These are phyloP conservation scores for Saraca asoca DNA, from an alignment of 331 rosid genomes.

Conservation along the genomic window DNA sequence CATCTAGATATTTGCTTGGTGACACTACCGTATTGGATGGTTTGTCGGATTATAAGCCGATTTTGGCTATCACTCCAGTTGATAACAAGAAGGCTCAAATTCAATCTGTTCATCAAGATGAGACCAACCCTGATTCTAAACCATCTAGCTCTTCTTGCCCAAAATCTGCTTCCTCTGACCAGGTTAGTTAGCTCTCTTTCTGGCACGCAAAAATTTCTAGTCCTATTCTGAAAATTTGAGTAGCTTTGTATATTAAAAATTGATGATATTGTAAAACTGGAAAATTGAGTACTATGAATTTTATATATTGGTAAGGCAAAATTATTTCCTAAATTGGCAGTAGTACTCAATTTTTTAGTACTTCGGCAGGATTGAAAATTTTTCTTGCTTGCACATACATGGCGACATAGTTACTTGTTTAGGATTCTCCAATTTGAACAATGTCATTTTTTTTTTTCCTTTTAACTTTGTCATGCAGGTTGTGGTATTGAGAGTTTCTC, in stretches of 20 bases:
- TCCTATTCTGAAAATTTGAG: too few relatives aligned
- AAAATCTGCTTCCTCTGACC: conserved; percentile 52
- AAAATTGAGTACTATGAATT: too few relatives aligned
- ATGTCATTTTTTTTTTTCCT: neutral
- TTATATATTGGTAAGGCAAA: too few relatives aligned
- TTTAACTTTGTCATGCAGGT: too few relatives aligned
- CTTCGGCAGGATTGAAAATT: too few relatives aligned
- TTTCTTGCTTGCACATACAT: too few relatives aligned
- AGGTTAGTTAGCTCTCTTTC: conserved; percentile 50
- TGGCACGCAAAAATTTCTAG: neutral
- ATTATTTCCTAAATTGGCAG: too few relatives aligned
- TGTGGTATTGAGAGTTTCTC: conserved; percentile 84
- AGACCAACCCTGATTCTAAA: conserved; percentile 37
- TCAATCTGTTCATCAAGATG: conserved; percentile 30
- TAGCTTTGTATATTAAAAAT: too few relatives aligned
- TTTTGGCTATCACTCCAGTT: conserved; percentile 35
- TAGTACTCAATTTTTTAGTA: too few relatives aligned
- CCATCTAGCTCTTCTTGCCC: conserved; percentile 48
- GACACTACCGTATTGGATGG: conserved; percentile 50
- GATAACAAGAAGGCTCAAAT: conserved; percentile 36
- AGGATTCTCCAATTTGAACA: conserved; percentile 18
- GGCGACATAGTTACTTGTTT: neutral
- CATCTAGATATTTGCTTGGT: conserved; percentile 74
- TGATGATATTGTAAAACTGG: too few relatives aligned
- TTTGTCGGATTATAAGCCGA: conserved; percentile 43